Base-by-base conservation (phyloP, 257 asterid genomes). In the Capsicum pubescens region DNA sequence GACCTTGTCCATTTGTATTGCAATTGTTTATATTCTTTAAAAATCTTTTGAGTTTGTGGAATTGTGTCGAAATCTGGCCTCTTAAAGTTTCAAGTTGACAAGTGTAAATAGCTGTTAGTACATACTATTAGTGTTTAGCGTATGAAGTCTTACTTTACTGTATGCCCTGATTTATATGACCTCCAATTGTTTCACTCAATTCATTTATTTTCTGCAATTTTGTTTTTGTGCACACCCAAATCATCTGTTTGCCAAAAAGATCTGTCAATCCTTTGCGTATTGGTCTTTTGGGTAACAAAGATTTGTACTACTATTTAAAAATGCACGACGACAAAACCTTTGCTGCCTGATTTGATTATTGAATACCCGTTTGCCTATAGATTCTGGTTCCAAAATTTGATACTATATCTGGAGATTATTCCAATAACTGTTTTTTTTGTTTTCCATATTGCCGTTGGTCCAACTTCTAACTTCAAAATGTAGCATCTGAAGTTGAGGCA, bases 181-280 rank as follows among this genome's bases (percentile, higher is more conserved):
- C 46, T 52, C 81, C 81, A 52, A 52, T 76, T 26, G 11, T 7
- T 76, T 76, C 63, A 21, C 48, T 44, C 16, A 52, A 52, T 21
- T 74, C 81, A 76, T 76, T 50, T 44, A 74, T 74, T 21, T 74
- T 74, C 80, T 74, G 60, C 60, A 6, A 11, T 48, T 72, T 14
- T 35, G 32, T 6, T 46, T 11, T 9, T 44, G 57, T 71, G 57
- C 79, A 5, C 46, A 10, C 16, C 48, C 76, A 36, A n/a, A 67
- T 66, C 21, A 32, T 42, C 55, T 69, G 26, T 39, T 39, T 39
- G 78, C 55, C 55, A 42, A 17, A 69, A 69, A 8, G 55, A 70
- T 44, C 16, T 70, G 16, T 17, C 57, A 70, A 44, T 46, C 16
- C n/a, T 64, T 32, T 64, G 71, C 71, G 8, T 32, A 39, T 69